A percentile compares a stretch with the other conserved stretches of the same genome.
These are phyloP conservation scores for Schwanniomyces vanrijiae DNA, from an alignment of 805 yeast species.

Conservation along the genomic window DNA sequence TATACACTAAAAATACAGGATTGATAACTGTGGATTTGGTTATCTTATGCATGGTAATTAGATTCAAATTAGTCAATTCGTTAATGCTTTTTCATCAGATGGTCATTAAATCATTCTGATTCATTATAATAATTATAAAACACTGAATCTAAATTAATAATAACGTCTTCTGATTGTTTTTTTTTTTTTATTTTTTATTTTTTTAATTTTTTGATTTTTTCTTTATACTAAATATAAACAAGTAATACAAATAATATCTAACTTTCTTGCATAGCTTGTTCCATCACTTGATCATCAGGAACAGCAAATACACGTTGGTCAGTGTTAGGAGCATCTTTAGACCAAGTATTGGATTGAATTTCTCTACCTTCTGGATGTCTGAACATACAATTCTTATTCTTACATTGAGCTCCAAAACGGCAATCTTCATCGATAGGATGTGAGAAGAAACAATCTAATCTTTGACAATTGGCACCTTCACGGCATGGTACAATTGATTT, in stretches of 20 bases:
- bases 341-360: slow-evolving; percentile 35
- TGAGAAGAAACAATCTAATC: slow-evolving; percentile 78
- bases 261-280: slow-evolving; percentile 46
- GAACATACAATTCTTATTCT: slow-evolving; percentile 67
- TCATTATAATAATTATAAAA: no score
- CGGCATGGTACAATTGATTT: slow-evolving; percentile 72
- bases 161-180: slow-evolving; percentile 4
- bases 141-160: neutral
- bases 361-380: slow-evolving; percentile 80
- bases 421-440: slow-evolving; percentile 83
- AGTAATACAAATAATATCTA: slow-evolving; percentile 4
- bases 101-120: no score
- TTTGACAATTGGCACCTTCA: slow-evolving; percentile 73
- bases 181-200: slow-evolving; percentile 6
- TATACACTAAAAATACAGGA: neutral
- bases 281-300: slow-evolving; percentile 71
- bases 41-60: no score
- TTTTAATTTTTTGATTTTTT: slow-evolving; percentile 12
- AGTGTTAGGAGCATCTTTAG: slow-evolving; percentile 36
- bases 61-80: no score
- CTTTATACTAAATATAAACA: slow-evolving; percentile 10
- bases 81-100: no score
- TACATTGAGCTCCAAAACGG: slow-evolving; percentile 76
- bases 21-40: neutral
- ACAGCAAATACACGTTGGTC: slow-evolving; percentile 74